phyloP scores from a whole-genome alignment of 2,329 filamentous ascomycete genomes.

The Botryotinia globosa region DNA sequence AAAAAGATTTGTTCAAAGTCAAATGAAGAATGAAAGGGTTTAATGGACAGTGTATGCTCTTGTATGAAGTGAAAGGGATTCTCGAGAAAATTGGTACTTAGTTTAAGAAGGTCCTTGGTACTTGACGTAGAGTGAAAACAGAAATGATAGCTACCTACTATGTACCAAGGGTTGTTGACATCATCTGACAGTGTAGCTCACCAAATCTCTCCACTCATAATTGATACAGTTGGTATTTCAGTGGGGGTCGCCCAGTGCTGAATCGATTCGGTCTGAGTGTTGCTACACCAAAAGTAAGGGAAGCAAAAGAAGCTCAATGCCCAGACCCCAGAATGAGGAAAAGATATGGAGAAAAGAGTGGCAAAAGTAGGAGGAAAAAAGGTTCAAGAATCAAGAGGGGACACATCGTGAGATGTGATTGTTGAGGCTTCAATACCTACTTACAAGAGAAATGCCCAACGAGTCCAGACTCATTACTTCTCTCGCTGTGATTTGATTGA shows the following conservation, averaged over 20 bases:
- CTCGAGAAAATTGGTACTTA: slow-evolving; percentile 1
- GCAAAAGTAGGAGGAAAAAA: not conserved
- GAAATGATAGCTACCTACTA: slow-evolving; percentile 8
- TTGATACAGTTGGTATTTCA: slow-evolving; percentile 7
- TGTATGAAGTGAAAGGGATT: not conserved
- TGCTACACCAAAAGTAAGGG: slow-evolving; percentile 10
- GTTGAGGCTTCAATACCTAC: not conserved
- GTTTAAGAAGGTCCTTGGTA: not conserved
- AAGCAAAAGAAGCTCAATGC: not conserved
- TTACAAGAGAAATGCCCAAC: not conserved
- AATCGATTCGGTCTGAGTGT: slow-evolving; percentile 6
- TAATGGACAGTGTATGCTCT: not conserved
- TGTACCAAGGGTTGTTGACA: slow-evolving; percentile 17
- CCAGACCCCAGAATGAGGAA: not conserved
- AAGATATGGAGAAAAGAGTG: slow-evolving; percentile 9
- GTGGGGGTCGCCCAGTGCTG: not conserved
- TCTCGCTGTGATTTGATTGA: not conserved
- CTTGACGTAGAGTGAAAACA: not conserved
- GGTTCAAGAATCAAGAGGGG: no score
- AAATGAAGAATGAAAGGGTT: not conserved
- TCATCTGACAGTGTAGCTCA: slow-evolving; percentile 16
- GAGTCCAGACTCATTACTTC: not conserved
- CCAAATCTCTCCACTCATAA: slow-evolving; percentile 14
- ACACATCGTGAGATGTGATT: not conserved
- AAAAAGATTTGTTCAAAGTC: not conserved